Evolutionary conservation across 495 filamentous ascomycete species (phyloP).

Genomic region (Aspergillus cristatus): DNA sequence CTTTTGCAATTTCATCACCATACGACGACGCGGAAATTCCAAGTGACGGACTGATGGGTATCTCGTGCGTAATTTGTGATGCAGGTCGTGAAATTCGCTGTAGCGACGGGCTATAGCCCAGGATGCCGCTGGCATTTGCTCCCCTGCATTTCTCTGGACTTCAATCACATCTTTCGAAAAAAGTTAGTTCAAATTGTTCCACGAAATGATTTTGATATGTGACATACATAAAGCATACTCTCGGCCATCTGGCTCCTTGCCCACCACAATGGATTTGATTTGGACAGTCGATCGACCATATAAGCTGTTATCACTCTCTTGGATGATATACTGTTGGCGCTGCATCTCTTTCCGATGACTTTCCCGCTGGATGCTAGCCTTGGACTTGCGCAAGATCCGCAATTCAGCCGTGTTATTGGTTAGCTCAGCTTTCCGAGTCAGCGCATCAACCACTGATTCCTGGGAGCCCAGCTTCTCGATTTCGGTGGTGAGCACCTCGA

Average conservation of each 20-base stretch:
- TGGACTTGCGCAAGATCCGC: conserved; percentile 87
- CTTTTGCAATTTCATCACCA: conserved; percentile 92
- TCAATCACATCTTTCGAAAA: conserved; percentile 64
- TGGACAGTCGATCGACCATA: conserved; percentile 82
- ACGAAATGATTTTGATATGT: no score
- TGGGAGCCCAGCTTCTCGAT: conserved; percentile 85
- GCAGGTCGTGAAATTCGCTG: conserved; percentile 93
- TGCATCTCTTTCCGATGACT: conserved; percentile 92
- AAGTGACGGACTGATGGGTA: conserved; percentile 82
- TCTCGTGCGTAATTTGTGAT: conserved; percentile 73
- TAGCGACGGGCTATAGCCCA: conserved; percentile 79
- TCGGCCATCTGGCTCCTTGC: conserved; percentile 81
- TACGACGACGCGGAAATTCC: conserved; percentile 82
- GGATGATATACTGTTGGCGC: conserved; percentile 91
- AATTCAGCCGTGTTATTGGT: conserved; percentile 94
- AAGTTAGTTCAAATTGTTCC: conserved; percentile 5
- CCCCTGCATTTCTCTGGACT: conserved; percentile 78
- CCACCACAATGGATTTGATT: conserved; percentile 88
- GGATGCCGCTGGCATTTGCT: conserved; percentile 76
- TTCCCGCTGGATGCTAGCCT: conserved; percentile 83
- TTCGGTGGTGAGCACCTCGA: conserved; percentile 71
- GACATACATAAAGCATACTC: conserved; percentile 78
- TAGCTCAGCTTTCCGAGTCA: conserved; percentile 88
- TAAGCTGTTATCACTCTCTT: conserved; percentile 95
- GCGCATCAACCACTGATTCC: conserved; percentile 81